Evolutionary conservation across 2,329 filamentous ascomycete genomes (phyloP), one percentile per base, ranked within the genome.

Genomic region (Neodidymelliopsis sp.): DNA sequence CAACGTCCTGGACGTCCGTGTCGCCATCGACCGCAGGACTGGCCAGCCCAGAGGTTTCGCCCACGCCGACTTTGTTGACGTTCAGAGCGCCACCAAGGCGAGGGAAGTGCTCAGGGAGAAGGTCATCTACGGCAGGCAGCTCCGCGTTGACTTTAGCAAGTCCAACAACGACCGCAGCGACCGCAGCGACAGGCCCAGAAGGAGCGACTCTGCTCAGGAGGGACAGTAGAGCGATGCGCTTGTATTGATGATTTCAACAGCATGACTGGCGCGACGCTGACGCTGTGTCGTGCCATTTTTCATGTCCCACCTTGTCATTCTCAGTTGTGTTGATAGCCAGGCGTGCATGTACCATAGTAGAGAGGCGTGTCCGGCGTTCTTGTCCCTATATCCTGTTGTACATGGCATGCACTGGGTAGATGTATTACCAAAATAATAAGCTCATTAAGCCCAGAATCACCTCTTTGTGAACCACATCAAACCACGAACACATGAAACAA

Each of bases 11-110:
- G 89, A 92, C 63, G 85, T 96, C 36, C 85, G 91, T 53, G 87
- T 96, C 46, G 88, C 91, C 40, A 88, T 94, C 62, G 90, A 96
- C 74, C 84, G 89, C 62, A 81, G 85, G 57, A 91, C 89, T 6
- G 91, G 91, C 34, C 87, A 89, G 75, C 88, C 89, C 27, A 82
- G 89, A 70, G 91, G 91, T 54, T 96, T 94, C 69, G 89, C 87
- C 15, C 91, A 96, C 69, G 88, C 87, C 37, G 90, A 95, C 67
- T 96, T 96, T 71, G 66, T 81, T 31, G 84, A 89, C 60, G 69
- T 86, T 28, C 81, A 85, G 54, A 84, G 84, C 54, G 89, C 90
- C n/a, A 63, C 75, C 44, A 77, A 75, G 54, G 91, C 83, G 0
- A 77, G 77, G 62, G 81, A 84, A 44, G 58, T 77, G 11, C 76